A percentile compares a stretch with the other conserved stretches of the same genome.
phyloP scores from a whole-genome alignment of 352 stramenopile species.

The Elongisporangium anandrum region DNA sequence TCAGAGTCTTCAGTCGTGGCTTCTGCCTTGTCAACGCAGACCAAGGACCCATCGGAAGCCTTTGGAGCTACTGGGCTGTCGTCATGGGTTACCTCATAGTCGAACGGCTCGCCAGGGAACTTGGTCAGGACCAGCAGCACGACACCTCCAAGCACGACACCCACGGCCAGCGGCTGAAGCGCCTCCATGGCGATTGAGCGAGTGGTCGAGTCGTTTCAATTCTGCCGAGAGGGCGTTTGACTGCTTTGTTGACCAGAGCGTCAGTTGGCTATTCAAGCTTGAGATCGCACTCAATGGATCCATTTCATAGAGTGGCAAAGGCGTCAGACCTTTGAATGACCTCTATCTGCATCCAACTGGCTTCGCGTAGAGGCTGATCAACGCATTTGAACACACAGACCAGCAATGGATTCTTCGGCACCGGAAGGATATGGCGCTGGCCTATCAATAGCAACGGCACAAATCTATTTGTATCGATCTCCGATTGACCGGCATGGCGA shows the following conservation, averaged over 20 bases:
- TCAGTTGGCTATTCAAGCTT: neutral
- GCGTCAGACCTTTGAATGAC: no score
- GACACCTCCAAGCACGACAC: constrained; percentile 33
- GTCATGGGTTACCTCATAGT: constrained; percentile 24
- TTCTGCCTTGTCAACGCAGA: neutral
- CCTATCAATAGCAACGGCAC: neutral
- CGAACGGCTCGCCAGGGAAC: constrained; percentile 60
- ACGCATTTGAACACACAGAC: no score
- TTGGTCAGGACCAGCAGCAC: constrained; percentile 32
- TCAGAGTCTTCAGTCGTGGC: neutral
- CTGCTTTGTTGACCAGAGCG: no score
- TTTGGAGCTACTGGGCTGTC: neutral
- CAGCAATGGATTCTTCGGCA: neutral
- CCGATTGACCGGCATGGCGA: neutral
- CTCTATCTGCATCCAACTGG: neutral
- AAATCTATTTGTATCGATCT: neutral
- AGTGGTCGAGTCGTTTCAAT: neutral
- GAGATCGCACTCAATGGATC: neutral
- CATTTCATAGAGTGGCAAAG: neutral
- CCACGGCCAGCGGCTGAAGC: constrained; percentile 34
- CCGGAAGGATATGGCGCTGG: neutral
- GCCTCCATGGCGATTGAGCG: constrained; percentile 26
- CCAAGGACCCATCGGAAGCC: neutral
- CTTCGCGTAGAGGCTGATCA: neutral
- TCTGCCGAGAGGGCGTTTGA: neutral